Percentiles rank a stretch among this genome's conserved stretches.
These are phyloP conservation scores for Eurotiales sp. DNA, from an alignment of 2,329 filamentous ascomycete genomes.

Conservation along the genomic window DNA sequence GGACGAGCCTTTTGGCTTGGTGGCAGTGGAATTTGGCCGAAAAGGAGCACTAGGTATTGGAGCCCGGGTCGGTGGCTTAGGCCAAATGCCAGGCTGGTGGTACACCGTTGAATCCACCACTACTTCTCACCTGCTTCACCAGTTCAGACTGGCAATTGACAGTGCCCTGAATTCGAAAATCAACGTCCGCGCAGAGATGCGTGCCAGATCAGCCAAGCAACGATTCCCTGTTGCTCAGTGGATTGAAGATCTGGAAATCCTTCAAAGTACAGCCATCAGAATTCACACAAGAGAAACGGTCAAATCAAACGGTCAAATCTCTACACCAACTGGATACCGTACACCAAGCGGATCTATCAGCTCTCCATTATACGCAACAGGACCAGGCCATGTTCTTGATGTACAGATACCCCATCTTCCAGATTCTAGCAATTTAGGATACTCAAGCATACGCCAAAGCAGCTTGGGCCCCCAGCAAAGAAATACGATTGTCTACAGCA, in stretches of 20 bases:
- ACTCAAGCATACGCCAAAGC: conserved; percentile 28
- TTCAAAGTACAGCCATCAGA: conserved; percentile 59
- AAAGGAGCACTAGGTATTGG: conserved; percentile 66
- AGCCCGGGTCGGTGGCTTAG: conserved; percentile 62
- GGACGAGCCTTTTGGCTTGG: conserved; percentile 66
- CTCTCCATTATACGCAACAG: conserved; percentile 24
- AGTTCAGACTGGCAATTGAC: conserved; percentile 63
- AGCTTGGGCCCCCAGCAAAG: conserved; percentile 34
- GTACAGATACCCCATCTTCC: conserved; percentile 32
- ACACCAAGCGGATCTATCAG: conserved; percentile 39
- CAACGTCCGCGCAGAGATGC: conserved; percentile 58
- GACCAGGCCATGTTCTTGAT: conserved; percentile 26
- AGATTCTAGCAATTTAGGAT: conserved; percentile 29
- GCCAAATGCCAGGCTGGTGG: conserved; percentile 71
- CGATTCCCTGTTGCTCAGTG: conserved; percentile 65
- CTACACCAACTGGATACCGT: conserved; percentile 40
- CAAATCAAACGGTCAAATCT: conserved; percentile 29
- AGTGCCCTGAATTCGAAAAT: conserved; percentile 56
- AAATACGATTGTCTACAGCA: conserved; percentile 38
- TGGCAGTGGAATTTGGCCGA: conserved; percentile 65
- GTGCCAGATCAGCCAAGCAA: conserved; percentile 61
- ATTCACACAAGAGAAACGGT: conserved; percentile 47
- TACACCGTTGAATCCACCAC: conserved; percentile 64
- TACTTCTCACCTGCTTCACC: conserved; percentile 59
- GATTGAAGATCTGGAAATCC: conserved; percentile 61